These are phyloP conservation scores for Benincasa hispida DNA, from an alignment of 306 rosid species.

Conservation along the genomic window DNA sequence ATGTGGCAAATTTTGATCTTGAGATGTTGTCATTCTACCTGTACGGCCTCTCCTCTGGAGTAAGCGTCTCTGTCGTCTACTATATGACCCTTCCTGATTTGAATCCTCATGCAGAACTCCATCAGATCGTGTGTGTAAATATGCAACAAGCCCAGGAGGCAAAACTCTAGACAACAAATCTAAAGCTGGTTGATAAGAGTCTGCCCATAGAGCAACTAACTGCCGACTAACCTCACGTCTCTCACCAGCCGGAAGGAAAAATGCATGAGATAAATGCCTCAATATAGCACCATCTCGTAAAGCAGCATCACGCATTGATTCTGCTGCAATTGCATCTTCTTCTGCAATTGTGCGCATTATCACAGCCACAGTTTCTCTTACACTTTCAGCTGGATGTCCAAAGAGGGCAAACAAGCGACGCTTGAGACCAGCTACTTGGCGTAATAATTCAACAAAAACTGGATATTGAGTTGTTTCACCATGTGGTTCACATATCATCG, in stretches of 20 bases:
- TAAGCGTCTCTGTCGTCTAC: constrained; percentile 74
- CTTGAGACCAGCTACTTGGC: constrained; percentile 97
- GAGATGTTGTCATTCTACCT: constrained; percentile 64
- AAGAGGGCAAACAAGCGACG: constrained; percentile 95
- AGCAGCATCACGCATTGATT: constrained; percentile 99
- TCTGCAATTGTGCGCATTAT: constrained; percentile 98
- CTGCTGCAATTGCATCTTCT: constrained; percentile 99
- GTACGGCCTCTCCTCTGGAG: constrained; percentile 78
- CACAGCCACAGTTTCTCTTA: constrained; percentile 90
- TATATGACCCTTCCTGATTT: constrained; percentile 56
- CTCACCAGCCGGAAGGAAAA: constrained; percentile 84
- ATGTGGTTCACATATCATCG: constrained; percentile 96
- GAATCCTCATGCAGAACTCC: constrained; percentile 48
- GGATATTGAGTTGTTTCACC: constrained; percentile 92
- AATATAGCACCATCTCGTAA: constrained; percentile 95
- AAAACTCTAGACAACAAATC: constrained; percentile 83
- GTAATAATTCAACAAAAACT: constrained; percentile 89
- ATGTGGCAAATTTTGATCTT: constrained; percentile 58
- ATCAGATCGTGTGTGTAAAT: constrained; percentile 85
- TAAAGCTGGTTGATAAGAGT: constrained; percentile 91
- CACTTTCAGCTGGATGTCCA: constrained; percentile 99
- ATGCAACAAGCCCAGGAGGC: constrained; percentile 99
- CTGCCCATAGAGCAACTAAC: constrained; percentile 99
- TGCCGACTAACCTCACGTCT: constrained; percentile 92
- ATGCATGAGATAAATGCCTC: constrained; percentile 83